Evolutionary conservation across 805 yeast species (phyloP), one percentile per base, ranked within the genome.

Genomic region (Myxozyma kluyveri): DNA sequence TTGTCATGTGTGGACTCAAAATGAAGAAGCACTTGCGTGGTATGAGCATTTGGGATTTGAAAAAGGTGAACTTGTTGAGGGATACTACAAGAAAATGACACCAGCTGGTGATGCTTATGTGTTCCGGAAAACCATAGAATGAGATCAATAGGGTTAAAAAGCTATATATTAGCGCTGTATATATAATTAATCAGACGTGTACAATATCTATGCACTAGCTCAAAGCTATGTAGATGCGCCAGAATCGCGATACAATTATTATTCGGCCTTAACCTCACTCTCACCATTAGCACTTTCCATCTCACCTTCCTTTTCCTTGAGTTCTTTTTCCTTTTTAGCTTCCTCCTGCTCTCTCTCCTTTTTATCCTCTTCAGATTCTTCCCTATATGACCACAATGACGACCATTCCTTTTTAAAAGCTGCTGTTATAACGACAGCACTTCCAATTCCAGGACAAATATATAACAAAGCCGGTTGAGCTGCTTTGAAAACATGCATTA

Each of bases 401-500:
- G 42, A 4, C 49, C 50, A 47, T 24, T 56, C 60, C 3, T 45
- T 42, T 14, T 42, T 18, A 10, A 38, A 31, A 5, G 43, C 14
- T 10, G 59, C 57, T 6, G 52, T 45, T n/a, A 42, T 47, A 0
- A 32, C 37, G 5, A 42, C 54, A 5, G 60, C 57, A 6, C 58
- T 54, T 18, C 55, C 60, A 27, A 56, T 56, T 3, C 52, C 61
- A 3, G 89, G 89, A 3, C 81, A 81, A 23, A 84, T 65, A 62
- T 82, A 84, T 18, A 84, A 63, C 55, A 84, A 67, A 0, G 88
- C 88, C 0, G 89, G 89, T 65, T 83, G 89, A 0, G 82, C 87
- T 9, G 61, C 64, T 1, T 73, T 60, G 54, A 61, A 77, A 2
- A 61, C 45, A 29, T 69, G 67, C 45, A 77, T 64, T 2, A 73